Base-by-base conservation (phyloP, 495 filamentous ascomycete genomes). In the Letharia lupina region DNA sequence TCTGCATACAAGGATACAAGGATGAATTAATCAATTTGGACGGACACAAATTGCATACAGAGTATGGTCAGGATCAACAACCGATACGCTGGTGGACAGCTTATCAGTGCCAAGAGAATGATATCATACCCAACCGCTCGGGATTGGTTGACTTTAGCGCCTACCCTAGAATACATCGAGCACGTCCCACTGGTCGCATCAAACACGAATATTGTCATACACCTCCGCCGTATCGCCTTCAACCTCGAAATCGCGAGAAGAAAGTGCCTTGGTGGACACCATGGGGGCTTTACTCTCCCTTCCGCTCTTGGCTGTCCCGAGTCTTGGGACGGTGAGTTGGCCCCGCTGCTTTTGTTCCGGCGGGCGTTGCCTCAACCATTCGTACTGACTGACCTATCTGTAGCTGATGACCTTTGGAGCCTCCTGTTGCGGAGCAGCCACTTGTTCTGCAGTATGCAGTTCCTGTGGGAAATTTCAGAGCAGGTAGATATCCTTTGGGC, bases 391-490 rank as follows among this genome's bases (percentile, higher is more conserved):
- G 31, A 70, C 61, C 28, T 18, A 15, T 40, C 64, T 62, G 59
- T 71, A 97, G 93, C 67, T 96, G 64, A 75, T 89, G 60, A 88
- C 88, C 18, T 86, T 90, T 69, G 87, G 78, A 60, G 88, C 86
- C 56, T 96, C 91, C 69, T 97, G 93, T 76, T 98, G 93, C 73
- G 93, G 93, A 71, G 93, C 93, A 31, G 92, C 93, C 50, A 96
- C 94, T 58, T 97, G 93, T 77, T 94, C 90, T 68, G 91, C 91
- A 64, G 89, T 97, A 35, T 98, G 91, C 76, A 93, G 90, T 75
- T 87, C 89, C 31, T 98, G 94, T 74, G 95, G 94, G 39, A 96
- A 96, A 74, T 98, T 95, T 76, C 87, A 91, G 62, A 96, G 93
- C 81, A 96, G 92, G 92, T 96, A 76, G 71, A 75, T 73, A 48